These are phyloP conservation scores for Apiospora hydei DNA, from an alignment of 2,329 filamentous ascomycete genomes.

Conservation along the genomic window DNA sequence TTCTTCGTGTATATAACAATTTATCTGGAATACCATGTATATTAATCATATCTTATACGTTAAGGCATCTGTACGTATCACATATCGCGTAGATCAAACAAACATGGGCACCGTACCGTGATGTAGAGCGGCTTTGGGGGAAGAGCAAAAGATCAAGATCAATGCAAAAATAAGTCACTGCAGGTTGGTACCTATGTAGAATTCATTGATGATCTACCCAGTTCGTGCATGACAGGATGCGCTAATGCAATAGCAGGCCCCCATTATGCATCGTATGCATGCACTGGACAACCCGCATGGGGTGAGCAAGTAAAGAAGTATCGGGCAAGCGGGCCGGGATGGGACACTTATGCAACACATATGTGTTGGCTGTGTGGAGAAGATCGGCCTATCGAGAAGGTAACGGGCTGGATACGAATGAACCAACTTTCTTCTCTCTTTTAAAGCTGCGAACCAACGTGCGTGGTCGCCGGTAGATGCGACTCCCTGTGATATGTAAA, in stretches of 20 bases:
- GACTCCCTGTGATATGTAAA: neutral
- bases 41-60: neutral
- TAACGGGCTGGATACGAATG: neutral
- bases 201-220: neutral
- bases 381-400: neutral
- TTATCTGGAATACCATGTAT: neutral
- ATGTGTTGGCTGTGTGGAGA: neutral
- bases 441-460: neutral
- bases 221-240: neutral
- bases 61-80: neutral
- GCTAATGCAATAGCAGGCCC: neutral
- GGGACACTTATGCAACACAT: neutral
- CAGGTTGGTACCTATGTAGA: neutral
- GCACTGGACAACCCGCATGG: neutral
- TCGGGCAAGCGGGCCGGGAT: neutral
- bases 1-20: conserved; percentile 6
- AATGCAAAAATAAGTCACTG: neutral
- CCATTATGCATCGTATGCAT: neutral
- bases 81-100: neutral
- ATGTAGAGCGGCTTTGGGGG: neutral
- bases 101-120: neutral
- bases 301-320: neutral
- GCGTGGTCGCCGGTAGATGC: neutral
- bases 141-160: neutral
- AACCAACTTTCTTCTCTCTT: neutral